Evolutionary conservation across 345 rosid species (phyloP), one percentile per base, ranked within the genome.

Genomic region (Populus deltoides): DNA sequence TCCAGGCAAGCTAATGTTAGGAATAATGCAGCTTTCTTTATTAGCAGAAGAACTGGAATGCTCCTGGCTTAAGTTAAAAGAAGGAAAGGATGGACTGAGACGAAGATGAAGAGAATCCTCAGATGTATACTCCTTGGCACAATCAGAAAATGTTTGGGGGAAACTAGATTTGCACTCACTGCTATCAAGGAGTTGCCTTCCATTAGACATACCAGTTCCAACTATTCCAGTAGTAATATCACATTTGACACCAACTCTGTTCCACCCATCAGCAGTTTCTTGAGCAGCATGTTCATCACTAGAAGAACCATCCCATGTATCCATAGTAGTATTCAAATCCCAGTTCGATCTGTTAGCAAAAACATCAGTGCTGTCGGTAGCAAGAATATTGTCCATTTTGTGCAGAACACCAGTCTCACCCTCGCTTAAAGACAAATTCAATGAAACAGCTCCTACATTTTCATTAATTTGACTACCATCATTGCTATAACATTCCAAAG

Each of bases 321-420:
- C 98, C 97, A 92, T 89, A 69, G 94, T 89, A 35, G 90, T 90
- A 85, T 92, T 94, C 85, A 94, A 86, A 81, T 94, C 97, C 97
- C 97, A 94, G 43, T 89, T 91, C 67, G 89, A 85, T 87, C 97
- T 86, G 77, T 84, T 86, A 63, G 88, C 74, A 47, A 66, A 66
- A 62, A 66, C 68, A 74, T 72, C 76, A 45, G 70, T 77, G 68
- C 77, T 82, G 47, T 76, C 67, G 31, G 51, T 75, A 68, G 69
- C 75, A 76, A 59, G 71, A 68, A 74, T 74, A 59, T 67, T 70
- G 59, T 71, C 75, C 74, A 73, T 81, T 67, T 80, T 73, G 63
- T 29, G 13, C 73, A 51, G 78, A 66, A 73, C 65, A 59, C 78
- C 66, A 75, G 77, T 77, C 79, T 83, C 90, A 55, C 67, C 88